These are phyloP conservation scores for Rhodotorula sp. DNA, from an alignment of 1,284 basidiomycete genomes.

Conservation along the genomic window DNA sequence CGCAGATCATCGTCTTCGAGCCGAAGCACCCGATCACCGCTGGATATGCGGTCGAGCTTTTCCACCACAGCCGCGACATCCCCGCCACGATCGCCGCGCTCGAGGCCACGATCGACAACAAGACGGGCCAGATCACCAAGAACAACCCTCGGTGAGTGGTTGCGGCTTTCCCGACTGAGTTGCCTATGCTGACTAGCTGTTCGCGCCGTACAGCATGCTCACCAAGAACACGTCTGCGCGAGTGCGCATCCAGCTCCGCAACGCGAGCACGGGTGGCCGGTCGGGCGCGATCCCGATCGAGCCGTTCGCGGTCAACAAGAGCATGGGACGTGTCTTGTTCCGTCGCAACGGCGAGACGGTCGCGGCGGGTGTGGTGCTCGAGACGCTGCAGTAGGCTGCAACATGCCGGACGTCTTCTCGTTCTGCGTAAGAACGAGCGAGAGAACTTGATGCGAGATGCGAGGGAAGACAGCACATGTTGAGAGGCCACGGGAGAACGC, in stretches of 20 bases:
- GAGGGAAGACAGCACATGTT: too few relatives aligned
- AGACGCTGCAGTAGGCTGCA: slow-evolving; percentile 12
- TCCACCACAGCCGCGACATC: slow-evolving; percentile 89
- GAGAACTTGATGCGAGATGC: background rate
- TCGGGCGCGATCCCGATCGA: slow-evolving; percentile 73
- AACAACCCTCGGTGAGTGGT: slow-evolving; percentile 70
- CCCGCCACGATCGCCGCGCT: slow-evolving; percentile 84
- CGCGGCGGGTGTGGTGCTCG: slow-evolving; percentile 49
- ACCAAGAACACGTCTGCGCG: slow-evolving; percentile 79
- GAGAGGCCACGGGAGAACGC: too few relatives aligned
- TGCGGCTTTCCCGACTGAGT: background rate
- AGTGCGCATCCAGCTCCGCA: slow-evolving; percentile 74
- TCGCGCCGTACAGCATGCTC: slow-evolving; percentile 63
- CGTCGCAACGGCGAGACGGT: slow-evolving; percentile 90
- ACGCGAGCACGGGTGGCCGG: slow-evolving; percentile 49
- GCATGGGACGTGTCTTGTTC: slow-evolving; percentile 90
- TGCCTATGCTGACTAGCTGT: background rate
- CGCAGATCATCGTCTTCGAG: slow-evolving; percentile 92
- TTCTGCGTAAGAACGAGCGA: too few relatives aligned
- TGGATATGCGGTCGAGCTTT: slow-evolving; percentile 86
- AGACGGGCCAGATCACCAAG: slow-evolving; percentile 73
- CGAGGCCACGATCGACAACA: slow-evolving; percentile 72
- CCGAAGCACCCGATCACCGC: slow-evolving; percentile 83
- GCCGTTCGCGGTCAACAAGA: slow-evolving; percentile 84
- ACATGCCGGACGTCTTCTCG: background rate